phyloP scores from a whole-genome alignment of 2,329 filamentous ascomycete genomes.

The Penicillium sp. region DNA sequence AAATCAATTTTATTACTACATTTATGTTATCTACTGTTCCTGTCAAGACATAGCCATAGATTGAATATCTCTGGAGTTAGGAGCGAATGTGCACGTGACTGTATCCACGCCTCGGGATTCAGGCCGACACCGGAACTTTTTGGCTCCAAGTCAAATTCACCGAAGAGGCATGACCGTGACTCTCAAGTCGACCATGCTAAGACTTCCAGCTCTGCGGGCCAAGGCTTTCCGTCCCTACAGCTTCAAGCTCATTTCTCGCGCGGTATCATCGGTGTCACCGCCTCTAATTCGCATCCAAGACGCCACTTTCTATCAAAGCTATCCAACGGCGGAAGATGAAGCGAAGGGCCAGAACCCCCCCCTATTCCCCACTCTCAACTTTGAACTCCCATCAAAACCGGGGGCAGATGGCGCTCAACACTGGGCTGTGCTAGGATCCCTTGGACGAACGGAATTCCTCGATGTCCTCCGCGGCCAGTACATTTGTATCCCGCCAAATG shows the following conservation, averaged over 20 bases:
- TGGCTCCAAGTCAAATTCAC: not conserved
- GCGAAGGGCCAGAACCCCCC: slow-evolving; percentile 66
- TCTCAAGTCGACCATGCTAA: slow-evolving; percentile 7
- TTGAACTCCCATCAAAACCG: slow-evolving; percentile 66
- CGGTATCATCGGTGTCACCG: slow-evolving; percentile 26
- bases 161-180: not conserved
- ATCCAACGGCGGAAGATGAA: slow-evolving; percentile 60
- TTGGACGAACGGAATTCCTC: slow-evolving; percentile 81
- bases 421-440: slow-evolving; percentile 84
- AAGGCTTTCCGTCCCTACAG: slow-evolving; percentile 18
- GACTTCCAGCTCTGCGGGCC: slow-evolving; percentile 14
- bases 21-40: too few species aligned
- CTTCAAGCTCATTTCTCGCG: slow-evolving; percentile 19
- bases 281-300: slow-evolving; percentile 75
- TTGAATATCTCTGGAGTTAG: not conserved
- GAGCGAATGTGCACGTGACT: slow-evolving; percentile 4
- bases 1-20: not conserved
- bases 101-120: slow-evolving; percentile 1
- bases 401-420: slow-evolving; percentile 54
- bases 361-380: slow-evolving; percentile 73
- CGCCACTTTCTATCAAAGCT: slow-evolving; percentile 81
- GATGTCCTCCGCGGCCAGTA: slow-evolving; percentile 77
- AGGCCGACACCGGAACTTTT: slow-evolving; percentile 15
- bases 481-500: slow-evolving; percentile 74
- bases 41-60: too few species aligned